Base-by-base conservation (phyloP, 345 rosid species). In the Arabis hirsuta region DNA sequence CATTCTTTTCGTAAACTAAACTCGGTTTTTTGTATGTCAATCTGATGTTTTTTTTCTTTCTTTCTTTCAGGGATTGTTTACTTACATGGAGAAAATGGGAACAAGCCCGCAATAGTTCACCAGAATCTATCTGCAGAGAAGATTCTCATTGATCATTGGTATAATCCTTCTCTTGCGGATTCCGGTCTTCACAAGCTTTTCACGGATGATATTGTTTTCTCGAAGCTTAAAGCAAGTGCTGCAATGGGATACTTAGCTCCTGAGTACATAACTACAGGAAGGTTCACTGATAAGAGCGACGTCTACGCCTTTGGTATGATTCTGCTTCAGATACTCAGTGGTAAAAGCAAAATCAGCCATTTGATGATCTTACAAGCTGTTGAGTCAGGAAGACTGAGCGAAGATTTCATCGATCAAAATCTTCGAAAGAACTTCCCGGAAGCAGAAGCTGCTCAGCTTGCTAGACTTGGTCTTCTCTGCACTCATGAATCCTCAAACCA, bases 181-280 rank as follows among this genome's bases (percentile, higher is more conserved):
- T 83, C 99, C 0, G 99, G 96, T 69, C 85, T 95, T 71, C 94
- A 90, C 83, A 87, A 86, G 73, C 96, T 95, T 61, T 90, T 92
- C 31, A 89, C 96, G 0, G 96, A 95, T 24, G 99, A 95, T 47
- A 80, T 91, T 2, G 86, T 95, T 47, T 95, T 88, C 87, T 92
- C 99, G 6, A 83, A 71, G 69, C 92, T 95, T 47, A 95, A 95
- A 82, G 96, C 90, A 43, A 88, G 96, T 66, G 99, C 99, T 71
- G 99, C 97, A 54, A 91, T 88, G 96, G 99, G 99, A 72, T 95
- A 95, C 83, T 84, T 95, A 43, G 96, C 94, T 65, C 99, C 99
- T 5, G 99, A 95, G 72, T 95, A 95, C 71, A 85, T 91, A 39
- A 85, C 84, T 29, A 94, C 98, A 0, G 99, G 99, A 45, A 86